Percentiles rank a stretch among this genome's conserved stretches.
Evolutionary conservation across 2,329 filamentous ascomycete species (phyloP).

Genomic region (Scopulariopsis brevicaulis): DNA sequence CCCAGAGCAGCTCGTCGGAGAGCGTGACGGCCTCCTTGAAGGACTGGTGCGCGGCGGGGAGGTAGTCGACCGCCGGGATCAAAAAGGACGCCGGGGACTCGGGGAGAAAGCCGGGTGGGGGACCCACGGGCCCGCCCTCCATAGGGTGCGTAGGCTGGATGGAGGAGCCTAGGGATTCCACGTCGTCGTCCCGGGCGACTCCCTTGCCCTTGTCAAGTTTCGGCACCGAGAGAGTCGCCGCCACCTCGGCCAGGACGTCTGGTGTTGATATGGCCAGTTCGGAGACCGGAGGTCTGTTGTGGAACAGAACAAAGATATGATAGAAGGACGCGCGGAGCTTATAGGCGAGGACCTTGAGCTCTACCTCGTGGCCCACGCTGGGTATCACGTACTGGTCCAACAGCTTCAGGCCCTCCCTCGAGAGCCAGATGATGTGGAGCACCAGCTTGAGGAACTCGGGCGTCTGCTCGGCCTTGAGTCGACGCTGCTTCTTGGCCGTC

Average conservation of each 20-base stretch:
- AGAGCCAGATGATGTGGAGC: conserved; percentile 86
- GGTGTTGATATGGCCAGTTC: conserved; percentile 42
- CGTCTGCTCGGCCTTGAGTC: conserved; percentile 66
- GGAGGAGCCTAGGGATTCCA: conserved; percentile 29
- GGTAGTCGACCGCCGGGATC: conserved; percentile 67
- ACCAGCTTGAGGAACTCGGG: conserved; percentile 76
- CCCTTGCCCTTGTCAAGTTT: conserved; percentile 37
- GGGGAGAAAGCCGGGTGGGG: conserved; percentile 41
- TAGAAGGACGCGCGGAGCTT: conserved; percentile 93
- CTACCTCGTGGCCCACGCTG: conserved; percentile 65
- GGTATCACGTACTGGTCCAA: conserved; percentile 82
- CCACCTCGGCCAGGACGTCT: conserved; percentile 24
- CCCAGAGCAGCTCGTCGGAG: conserved; percentile 67
- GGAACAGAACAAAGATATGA: conserved; percentile 92
- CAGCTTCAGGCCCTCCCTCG: conserved; percentile 79
- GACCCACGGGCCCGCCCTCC: conserved; percentile 48
- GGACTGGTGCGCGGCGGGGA: conserved; percentile 68
- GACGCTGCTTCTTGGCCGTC: conserved; percentile 70
- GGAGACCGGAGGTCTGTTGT: conserved; percentile 75
- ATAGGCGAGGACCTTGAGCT: conserved; percentile 80
- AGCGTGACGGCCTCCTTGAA: conserved; percentile 69
- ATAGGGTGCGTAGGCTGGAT: conserved; percentile 34
- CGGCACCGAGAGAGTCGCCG: conserved; percentile 16
- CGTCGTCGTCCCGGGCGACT: conserved; percentile 31
- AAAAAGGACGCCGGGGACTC: conserved; percentile 46